Evolutionary conservation across 2,329 filamentous ascomycete genomes (phyloP), one percentile per base, ranked within the genome.

Genomic region (Paraphoma sp.): DNA sequence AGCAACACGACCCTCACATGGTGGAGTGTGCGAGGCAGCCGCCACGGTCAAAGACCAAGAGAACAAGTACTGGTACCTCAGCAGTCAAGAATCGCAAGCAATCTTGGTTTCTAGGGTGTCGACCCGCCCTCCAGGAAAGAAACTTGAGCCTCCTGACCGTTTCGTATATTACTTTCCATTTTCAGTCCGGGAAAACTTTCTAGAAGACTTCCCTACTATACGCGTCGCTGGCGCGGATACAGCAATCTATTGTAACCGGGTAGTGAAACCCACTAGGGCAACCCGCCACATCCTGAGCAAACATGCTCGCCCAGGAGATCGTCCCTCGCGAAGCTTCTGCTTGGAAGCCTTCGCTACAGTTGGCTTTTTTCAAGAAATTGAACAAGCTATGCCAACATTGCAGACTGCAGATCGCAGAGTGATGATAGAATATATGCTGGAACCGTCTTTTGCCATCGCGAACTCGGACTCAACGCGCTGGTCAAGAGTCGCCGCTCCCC

Each of bases 131-230:
- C 43, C 57, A 57, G 54, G 54, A 52, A 54, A 45, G 56, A 48
- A 57, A 28, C 16, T 51, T 57, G 62, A 67, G 61, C 53, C 64
- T 67, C 59, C 62, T 67, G 63, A 66, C 63, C 62, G 57, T 46
- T 16, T 46, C 46, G 48, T 53, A 65, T 40, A 63, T 68, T 60
- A 57, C 58, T 48, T 67, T 63, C 60, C 62, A 38, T 47, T 56
- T 57, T 41, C 38, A 53, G 63, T 29, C 57, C 64, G 57, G 61
- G 45, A 44, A 55, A 54, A 50, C 33, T 53, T 69, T 64, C 65
- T 69, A 51, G 67, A 70, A 72, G 47, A 7, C 49, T 59, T 67
- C 56, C 45, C 46, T 49, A 56, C 43, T 46, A 51, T 62, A 46
- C 60, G 53, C 50, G 42, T 52, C 47, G 38, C 44, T 57, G 51